Evolutionary conservation across 176 grass and related monocot genomes (phyloP).

Genomic region (Oryza glumipatula): DNA sequence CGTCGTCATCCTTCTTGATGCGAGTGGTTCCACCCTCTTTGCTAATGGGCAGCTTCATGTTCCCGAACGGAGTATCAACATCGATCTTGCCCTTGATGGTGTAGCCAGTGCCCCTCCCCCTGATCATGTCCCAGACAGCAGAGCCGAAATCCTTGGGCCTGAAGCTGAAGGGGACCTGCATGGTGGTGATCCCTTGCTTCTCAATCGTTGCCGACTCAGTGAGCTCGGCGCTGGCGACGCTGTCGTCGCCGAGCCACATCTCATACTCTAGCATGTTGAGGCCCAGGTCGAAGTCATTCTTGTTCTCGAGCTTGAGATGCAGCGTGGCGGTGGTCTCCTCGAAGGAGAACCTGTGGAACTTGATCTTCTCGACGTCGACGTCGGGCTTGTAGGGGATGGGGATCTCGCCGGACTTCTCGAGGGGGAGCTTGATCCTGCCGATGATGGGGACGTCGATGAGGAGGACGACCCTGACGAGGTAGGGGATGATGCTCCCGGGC

Average conservation of each 20-base stretch:
- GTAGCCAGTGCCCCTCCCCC: slow-evolving; percentile 80
- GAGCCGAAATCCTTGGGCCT: slow-evolving; percentile 92
- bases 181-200: slow-evolving; percentile 82
- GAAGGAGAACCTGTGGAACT: slow-evolving; percentile 86
- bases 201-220: slow-evolving; percentile 59
- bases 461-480: slow-evolving; percentile 73
- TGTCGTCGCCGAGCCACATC: slow-evolving; percentile 88
- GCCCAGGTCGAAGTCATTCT: slow-evolving; percentile 87
- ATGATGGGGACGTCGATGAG: slow-evolving; percentile 88
- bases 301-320: slow-evolving; percentile 93
- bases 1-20: slow-evolving; percentile 68
- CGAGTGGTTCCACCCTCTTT: slow-evolving; percentile 87
- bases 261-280: slow-evolving; percentile 85
- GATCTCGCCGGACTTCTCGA: slow-evolving; percentile 87
- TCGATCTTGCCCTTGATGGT: slow-evolving; percentile 89
- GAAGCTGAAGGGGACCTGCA: slow-evolving; percentile 84
- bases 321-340: slow-evolving; percentile 88
- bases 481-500: slow-evolving; percentile 92
- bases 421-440: slow-evolving; percentile 77
- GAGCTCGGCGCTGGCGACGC: slow-evolving; percentile 74
- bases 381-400: slow-evolving; percentile 94
- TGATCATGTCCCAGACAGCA: slow-evolving; percentile 97
- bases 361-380: slow-evolving; percentile 90
- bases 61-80: slow-evolving; percentile 89
- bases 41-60: slow-evolving; percentile 92